These are phyloP conservation scores for Choiromyces venosus DNA, from an alignment of 495 filamentous ascomycete species.

Conservation along the genomic window DNA sequence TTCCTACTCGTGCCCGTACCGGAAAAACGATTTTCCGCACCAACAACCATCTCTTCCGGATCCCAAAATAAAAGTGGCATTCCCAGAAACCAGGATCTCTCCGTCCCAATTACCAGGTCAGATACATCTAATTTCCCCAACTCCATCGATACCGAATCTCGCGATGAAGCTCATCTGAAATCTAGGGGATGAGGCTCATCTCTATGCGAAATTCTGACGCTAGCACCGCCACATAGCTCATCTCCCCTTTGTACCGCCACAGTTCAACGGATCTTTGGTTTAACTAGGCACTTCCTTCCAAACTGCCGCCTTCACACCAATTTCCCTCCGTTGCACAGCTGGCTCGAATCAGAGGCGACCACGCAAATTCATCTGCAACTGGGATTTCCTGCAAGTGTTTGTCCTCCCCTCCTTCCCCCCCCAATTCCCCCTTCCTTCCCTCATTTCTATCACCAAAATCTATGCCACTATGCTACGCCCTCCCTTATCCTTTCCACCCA, in stretches of 20 bases:
- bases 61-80: neutral
- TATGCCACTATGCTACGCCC: neutral
- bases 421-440: neutral
- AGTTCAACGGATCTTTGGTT: neutral
- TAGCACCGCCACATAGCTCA: neutral
- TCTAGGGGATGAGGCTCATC: neutral
- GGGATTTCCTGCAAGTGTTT: conserved; percentile 4
- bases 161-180: neutral
- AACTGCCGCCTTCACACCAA: neutral
- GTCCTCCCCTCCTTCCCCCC: conserved; percentile 1
- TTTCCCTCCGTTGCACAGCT: neutral
- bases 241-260: neutral
- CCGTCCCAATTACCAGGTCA: neutral
- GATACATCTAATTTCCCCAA: neutral
- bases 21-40: neutral
- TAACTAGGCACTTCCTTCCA: neutral
- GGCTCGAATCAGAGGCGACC: conserved; percentile 41
- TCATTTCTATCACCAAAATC: neutral
- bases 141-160: neutral
- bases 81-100: neutral
- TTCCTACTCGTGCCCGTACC: neutral
- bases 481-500: neutral
- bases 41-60: neutral
- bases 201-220: neutral
- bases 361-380: conserved; percentile 27